Base-by-base conservation (phyloP, 2,329 filamentous ascomycete genomes). In the Hymenoscyphus repandus region DNA sequence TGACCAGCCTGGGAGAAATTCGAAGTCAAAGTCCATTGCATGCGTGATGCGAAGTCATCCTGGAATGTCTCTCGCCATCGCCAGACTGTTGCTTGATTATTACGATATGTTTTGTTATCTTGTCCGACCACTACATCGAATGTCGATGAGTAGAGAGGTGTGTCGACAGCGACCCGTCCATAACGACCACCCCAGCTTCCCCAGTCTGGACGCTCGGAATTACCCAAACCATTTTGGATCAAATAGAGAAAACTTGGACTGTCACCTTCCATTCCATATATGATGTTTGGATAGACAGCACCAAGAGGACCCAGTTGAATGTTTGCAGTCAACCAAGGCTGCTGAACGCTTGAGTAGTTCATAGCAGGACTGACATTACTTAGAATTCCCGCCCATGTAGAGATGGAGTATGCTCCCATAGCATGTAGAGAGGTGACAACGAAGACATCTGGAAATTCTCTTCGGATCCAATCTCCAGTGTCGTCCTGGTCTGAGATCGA, bases 401-500 rank as follows among this genome's bases (percentile, higher is more conserved):
- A 72, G 34, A 71, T 53, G 3, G 64, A 65, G 50, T 76, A 77
- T 34, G 72, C 67, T 45, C 72, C 71, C 69, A 71, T 76, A 10
- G 49, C 72, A 50, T 76, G 73, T 1, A 74, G 57, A 0, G 72
- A 74, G 5, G 63, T 64, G 47, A 76, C 74, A 53, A 73, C 76
- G 54, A 72, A 70, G 4, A 77, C 59, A 27, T 71, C 67, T 0
- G 74, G 71, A 49, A 71, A 76, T 12, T 68, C 69, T 39, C 64
- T 62, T 27, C 74, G 69, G 30, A 77, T 72, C 73, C 73, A 76
- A 1, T 66, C 56, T 0, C 72, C 72, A 0, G 72, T 71, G 45
- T 77, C 70, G 46, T 77, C 74, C 50, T 76, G 74, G 47, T 76
- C 74, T 20, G 70, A 74, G 39, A 76, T 74, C 12, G 74, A 63